These are phyloP conservation scores for Colletotrichum theobromicola DNA, from an alignment of 2,329 filamentous ascomycete genomes.

Conservation along the genomic window DNA sequence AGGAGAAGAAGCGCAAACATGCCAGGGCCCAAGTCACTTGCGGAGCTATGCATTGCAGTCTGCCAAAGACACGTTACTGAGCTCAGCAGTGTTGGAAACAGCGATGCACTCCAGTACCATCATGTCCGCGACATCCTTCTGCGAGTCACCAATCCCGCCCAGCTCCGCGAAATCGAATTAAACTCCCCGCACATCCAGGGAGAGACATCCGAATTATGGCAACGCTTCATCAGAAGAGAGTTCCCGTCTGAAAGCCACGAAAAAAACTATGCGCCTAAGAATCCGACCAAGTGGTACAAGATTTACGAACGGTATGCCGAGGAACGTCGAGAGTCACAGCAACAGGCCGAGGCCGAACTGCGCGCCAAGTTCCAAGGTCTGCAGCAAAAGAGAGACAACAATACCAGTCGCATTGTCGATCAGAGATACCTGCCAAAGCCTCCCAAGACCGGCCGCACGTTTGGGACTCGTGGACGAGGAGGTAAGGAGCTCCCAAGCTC, in stretches of 20 bases:
- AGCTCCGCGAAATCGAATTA: slow-evolving; percentile 76
- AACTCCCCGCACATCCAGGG: slow-evolving; percentile 78
- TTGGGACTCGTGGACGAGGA: slow-evolving; percentile 25
- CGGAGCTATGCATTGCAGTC: slow-evolving; percentile 54
- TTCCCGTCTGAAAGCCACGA: slow-evolving; percentile 69
- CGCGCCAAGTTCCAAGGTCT: slow-evolving; percentile 62
- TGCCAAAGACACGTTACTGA: slow-evolving; percentile 59
- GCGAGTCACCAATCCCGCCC: slow-evolving; percentile 73
- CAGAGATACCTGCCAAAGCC: slow-evolving; percentile 47
- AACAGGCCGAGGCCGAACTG: slow-evolving; percentile 64
- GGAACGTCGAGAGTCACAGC: slow-evolving; percentile 60
- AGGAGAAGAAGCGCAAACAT: background rate
- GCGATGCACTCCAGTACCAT: slow-evolving; percentile 50
- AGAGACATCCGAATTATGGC: slow-evolving; percentile 77
- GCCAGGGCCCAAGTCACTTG: slow-evolving; percentile 48
- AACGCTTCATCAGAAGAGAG: slow-evolving; percentile 77
- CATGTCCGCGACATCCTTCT: slow-evolving; percentile 69
- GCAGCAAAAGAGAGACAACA: slow-evolving; percentile 61
- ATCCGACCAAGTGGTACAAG: slow-evolving; percentile 76
- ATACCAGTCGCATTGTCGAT: slow-evolving; percentile 63
- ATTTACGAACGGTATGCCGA: slow-evolving; percentile 75
- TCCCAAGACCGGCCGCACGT: slow-evolving; percentile 36
- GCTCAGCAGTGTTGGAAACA: slow-evolving; percentile 74
- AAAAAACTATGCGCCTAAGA: slow-evolving; percentile 68
- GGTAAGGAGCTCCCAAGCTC: slow-evolving; percentile 34